Conservation (phyloP, 768 basidiomycete species). For the Cystofilobasidium macerans region DNA sequence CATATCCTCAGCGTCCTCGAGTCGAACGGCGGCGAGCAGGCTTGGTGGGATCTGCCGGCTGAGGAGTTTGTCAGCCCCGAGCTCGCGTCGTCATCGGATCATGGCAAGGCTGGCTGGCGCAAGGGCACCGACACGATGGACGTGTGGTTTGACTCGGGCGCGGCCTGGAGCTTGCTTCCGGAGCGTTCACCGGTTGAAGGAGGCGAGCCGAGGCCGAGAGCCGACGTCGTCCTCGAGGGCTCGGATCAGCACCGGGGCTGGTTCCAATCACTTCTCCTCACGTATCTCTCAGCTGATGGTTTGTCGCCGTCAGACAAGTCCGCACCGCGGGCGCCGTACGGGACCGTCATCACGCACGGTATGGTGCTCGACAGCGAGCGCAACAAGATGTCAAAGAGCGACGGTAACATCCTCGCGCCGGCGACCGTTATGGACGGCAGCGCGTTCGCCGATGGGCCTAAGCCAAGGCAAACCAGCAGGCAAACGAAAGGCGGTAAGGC, state of each 20-base stretch:
- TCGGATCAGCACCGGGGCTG: constrained; percentile 96
- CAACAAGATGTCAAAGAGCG: constrained; percentile 93
- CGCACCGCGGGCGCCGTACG: constrained; percentile 51
- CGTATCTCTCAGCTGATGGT: constrained; percentile 51
- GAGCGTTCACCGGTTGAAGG: constrained; percentile 2
- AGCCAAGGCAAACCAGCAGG: no score
- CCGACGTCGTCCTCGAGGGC: constrained; percentile 87
- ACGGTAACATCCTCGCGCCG: constrained; percentile 83
- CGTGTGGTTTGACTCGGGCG: constrained; percentile 97
- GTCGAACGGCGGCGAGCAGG: constrained; percentile 45
- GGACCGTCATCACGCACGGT: constrained; percentile 79
- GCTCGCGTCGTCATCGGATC: constrained; percentile 38
- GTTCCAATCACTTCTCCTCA: constrained; percentile 93
- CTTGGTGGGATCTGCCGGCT: constrained; percentile 41
- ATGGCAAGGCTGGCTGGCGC: constrained; percentile 46
- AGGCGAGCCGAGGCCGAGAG: constrained; percentile 38
- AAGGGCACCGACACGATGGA: constrained; percentile 95
- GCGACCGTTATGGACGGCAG: constrained; percentile 63
- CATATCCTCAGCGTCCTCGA: constrained; percentile 70
- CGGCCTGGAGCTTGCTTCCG: constrained; percentile 76
- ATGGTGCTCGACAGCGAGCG: constrained; percentile 87
- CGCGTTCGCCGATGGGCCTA: neutral
- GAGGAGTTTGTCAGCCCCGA: constrained; percentile 66
- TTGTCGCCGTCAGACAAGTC: neutral
- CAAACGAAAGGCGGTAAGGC: neutral